Percentiles rank a stretch among this genome's conserved stretches.
Conservation (phyloP, 1,139 yeast species). For the Blastobotrys proliferans region DNA sequence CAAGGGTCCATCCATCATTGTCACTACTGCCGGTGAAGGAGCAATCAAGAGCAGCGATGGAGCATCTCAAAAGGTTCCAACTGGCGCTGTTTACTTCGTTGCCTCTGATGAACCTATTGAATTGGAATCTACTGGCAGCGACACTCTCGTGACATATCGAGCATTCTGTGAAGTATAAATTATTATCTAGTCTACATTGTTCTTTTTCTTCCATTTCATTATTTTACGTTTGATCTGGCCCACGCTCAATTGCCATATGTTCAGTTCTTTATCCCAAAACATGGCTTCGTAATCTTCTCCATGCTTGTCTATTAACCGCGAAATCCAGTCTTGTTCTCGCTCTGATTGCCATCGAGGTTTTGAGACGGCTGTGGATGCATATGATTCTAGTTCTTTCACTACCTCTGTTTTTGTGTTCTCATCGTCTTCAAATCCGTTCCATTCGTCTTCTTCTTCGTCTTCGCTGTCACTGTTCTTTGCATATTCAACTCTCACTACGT, state of each 20-base stretch:
- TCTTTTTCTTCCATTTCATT: constrained; percentile 57
- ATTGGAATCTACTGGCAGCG: constrained; percentile 40
- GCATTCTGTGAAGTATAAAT: constrained; percentile 48
- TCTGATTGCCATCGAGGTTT: constrained; percentile 60
- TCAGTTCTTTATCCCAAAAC: constrained; percentile 88
- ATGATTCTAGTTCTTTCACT: constrained; percentile 63
- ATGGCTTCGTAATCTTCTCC: constrained; percentile 86
- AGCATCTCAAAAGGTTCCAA: constrained; percentile 38
- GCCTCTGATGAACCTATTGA: constrained; percentile 71
- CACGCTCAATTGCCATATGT: constrained; percentile 77
- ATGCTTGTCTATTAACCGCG: constrained; percentile 60
- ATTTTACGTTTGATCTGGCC: constrained; percentile 75
- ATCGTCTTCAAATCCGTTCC: constrained; percentile 23
- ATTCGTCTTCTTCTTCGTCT: constrained; percentile 28
- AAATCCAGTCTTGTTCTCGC: constrained; percentile 74
- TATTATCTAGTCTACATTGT: neutral
- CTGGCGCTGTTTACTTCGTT: constrained; percentile 80
- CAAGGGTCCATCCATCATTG: constrained; percentile 84
- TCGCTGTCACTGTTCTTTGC: constrained; percentile 43
- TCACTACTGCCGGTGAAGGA: constrained; percentile 81
- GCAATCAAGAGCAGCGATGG: constrained; percentile 45
- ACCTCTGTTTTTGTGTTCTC: constrained; percentile 40
- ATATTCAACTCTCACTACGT: constrained; percentile 64
- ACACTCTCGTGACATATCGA: constrained; percentile 71
- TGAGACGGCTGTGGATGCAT: constrained; percentile 51